phyloP scores from a whole-genome alignment of 2,329 filamentous ascomycete genomes.

The Diaporthe vexans region DNA sequence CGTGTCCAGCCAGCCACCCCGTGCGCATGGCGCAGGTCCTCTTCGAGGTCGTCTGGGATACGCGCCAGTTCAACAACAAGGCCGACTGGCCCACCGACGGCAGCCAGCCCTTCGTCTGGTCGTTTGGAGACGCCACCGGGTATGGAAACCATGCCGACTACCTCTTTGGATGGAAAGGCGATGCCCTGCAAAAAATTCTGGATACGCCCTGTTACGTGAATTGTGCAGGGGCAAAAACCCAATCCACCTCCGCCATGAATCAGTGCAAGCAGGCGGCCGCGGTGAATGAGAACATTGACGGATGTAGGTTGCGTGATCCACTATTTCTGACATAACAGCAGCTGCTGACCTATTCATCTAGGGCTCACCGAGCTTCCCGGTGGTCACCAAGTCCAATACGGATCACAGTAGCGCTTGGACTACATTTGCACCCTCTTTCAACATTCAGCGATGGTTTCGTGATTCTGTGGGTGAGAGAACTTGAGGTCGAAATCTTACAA shows the following conservation, averaged over 20 bases:
- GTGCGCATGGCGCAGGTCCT: conserved; percentile 55
- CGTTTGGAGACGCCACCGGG: conserved; percentile 51
- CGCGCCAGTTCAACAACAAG: conserved; percentile 52
- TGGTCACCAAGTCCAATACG: conserved; percentile 13
- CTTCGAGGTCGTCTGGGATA: conserved; percentile 59
- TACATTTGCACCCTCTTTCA: neutral
- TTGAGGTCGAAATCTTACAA: neutral
- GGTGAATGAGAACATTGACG: conserved; percentile 48
- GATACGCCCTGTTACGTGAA: conserved; percentile 45
- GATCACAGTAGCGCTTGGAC: neutral
- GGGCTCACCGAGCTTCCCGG: conserved; percentile 25
- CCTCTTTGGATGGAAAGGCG: conserved; percentile 49
- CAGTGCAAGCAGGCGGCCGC: conserved; percentile 45
- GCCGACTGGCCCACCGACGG: conserved; percentile 52
- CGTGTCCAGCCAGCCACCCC: conserved; percentile 50
- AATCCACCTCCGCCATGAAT: conserved; percentile 46
- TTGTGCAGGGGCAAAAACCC: conserved; percentile 46
- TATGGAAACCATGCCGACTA: conserved; percentile 54
- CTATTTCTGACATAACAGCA: neutral
- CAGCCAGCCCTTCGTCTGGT: conserved; percentile 49
- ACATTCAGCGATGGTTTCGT: neutral
- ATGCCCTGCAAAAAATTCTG: conserved; percentile 49
- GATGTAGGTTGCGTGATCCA: conserved; percentile 45
- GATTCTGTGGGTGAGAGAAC: neutral
- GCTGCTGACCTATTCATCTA: conserved; percentile 1